phyloP scores from a whole-genome alignment of 148 eudicot genomes.

The Chenopodium berlandieri region DNA sequence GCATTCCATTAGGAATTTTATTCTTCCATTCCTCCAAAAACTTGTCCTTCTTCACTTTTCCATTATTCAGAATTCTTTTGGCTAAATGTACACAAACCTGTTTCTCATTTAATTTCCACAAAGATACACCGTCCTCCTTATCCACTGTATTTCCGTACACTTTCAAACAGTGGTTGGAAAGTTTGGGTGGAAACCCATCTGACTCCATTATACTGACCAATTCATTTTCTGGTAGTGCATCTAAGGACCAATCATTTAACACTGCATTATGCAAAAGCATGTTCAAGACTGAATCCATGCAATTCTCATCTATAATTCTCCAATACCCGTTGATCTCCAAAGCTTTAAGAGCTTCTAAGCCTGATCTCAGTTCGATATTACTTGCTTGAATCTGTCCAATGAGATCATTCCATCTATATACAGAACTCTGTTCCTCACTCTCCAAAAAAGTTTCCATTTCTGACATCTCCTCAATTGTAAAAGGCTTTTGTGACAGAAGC shows the following conservation, averaged over 20 bases:
- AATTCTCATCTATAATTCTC: constrained; percentile 68
- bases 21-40: constrained; percentile 65
- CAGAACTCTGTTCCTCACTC: constrained; percentile 22
- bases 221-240: constrained; percentile 57
- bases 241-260: constrained; percentile 69
- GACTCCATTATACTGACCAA: constrained; percentile 48
- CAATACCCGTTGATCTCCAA: constrained; percentile 79
- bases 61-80: constrained; percentile 47
- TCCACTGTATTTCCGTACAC: constrained; percentile 46
- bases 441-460: constrained; percentile 37
- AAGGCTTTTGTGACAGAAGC: constrained; percentile 63
- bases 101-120: constrained; percentile 67
- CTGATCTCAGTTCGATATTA: constrained; percentile 60
- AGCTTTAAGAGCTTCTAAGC: constrained; percentile 63
- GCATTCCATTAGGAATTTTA: constrained; percentile 72
- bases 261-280: constrained; percentile 72
- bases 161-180: constrained; percentile 67
- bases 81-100: constrained; percentile 80
- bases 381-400: constrained; percentile 73
- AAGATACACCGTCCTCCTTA: constrained; percentile 21
- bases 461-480: constrained; percentile 45
- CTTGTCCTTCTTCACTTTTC: constrained; percentile 63
- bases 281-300: constrained; percentile 56
- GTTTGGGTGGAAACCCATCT: constrained; percentile 65
- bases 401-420: constrained; percentile 83